Evolutionary conservation across 1,284 basidiomycete species (phyloP), one percentile per base, ranked within the genome.

Genomic region (Coniophora puteana): DNA sequence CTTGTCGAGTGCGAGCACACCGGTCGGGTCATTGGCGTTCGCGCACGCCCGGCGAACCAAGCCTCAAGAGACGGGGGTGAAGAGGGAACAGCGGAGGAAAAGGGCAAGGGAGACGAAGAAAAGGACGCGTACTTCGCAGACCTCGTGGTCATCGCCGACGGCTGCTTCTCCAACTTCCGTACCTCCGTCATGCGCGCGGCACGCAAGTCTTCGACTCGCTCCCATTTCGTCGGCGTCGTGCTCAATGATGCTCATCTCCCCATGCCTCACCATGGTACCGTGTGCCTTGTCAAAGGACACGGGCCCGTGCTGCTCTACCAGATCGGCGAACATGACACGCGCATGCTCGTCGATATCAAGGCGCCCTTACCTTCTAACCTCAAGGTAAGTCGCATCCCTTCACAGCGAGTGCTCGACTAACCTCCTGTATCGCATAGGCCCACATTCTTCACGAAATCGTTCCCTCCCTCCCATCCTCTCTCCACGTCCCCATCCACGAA

Each of bases 261-360:
- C 0, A 74, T 83, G 28, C 76, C 80, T 12, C 68, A 80, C 47
- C 83, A 88, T 57, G 89, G 89, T 11, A 90, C 86, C 21, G 88
- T 91, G 32, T 76, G 77, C 13, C 73, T 90, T 23, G 73, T 80
- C 49, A 62, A 74, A 59, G 64, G 67, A 35, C 57, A 70, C 11
- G 88, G 88, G 0, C 87, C 87, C 6, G 82, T 89, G 13, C 68
- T 91, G 40, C 63, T 89, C 37, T 91, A 91, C 61, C 72, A 97
- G 74, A 83, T 99, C 50, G 83, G 74, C 22, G 65, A 77, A 38
- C 71, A 74, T 48, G 83, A 90, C 55, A 97, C 93, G 11, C 80
- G 95, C 28, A 93, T 99, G 68, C 78, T 99, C 43, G 80, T 98
- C 46, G 94, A 98, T 65, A 77, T 98, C 40, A 90, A 92, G 55